Evolutionary conservation across 805 yeast genomes (phyloP), one percentile per base, ranked within the genome.

Genomic region (Naumovozyma castellii): DNA sequence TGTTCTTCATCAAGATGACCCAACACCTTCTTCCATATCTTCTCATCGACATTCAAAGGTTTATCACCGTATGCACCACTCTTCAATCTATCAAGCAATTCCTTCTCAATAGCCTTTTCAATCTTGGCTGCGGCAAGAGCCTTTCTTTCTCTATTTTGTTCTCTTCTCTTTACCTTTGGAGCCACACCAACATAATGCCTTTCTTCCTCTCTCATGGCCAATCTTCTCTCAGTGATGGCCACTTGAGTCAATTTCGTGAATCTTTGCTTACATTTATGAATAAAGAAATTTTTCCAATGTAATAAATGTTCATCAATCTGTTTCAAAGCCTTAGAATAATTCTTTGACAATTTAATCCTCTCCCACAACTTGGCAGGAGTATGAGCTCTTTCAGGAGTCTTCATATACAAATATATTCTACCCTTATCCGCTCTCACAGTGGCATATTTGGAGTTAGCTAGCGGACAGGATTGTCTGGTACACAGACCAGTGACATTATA

Each of bases 61-160:
- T 90, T 85, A 58, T 92, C 97, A 49, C 98, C 98, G 59, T 92
- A 92, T 2, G 97, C 97, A 45, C 98, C 98, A 56, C 90, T 79
- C 77, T 92, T 92, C 57, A 92, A 75, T 64, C 98, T 79, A 40
- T 88, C 96, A 56, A 92, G 71, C 49, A 92, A 73, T 64, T 92
- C 98, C 66, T 86, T 86, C 65, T 92, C 98, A 51, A 92, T 92
- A 12, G 95, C 87, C 66, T 85, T 86, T 61, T 92, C 98, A 51
- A 92, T 85, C 69, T 84, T 84, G 18, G 98, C 98, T 31, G 98
- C 97, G 18, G 85, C 85, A 45, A 92, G 69, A 0, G 98, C 98
- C 67, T 92, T 92, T 63, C 98, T 75, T 66, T 92, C 98, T 63
- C 98, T 76, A 46, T 85, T 83, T 52, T 79, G 80, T 65, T 92